Conservation (phyloP, 208 protist species). For the Strigomonas galati region DNA sequence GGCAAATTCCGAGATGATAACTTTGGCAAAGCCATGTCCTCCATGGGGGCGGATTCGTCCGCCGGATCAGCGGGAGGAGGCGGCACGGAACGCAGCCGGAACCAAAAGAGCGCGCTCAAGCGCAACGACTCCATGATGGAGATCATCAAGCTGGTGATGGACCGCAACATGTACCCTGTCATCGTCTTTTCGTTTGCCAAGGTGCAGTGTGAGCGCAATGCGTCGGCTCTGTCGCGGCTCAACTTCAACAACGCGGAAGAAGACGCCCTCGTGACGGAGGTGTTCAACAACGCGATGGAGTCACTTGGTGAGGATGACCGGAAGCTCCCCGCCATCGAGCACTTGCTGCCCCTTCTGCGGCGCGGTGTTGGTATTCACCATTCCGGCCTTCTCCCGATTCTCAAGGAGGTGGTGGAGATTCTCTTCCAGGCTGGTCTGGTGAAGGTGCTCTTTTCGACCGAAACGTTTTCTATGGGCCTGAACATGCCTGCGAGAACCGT, state of each 20-base stretch:
- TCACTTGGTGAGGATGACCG: constrained; percentile 93
- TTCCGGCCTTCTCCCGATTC: constrained; percentile 98
- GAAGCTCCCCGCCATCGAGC: constrained; percentile 90
- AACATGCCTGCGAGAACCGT: constrained; percentile 99
- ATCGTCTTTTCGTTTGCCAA: constrained; percentile 99
- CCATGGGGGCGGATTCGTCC: constrained; percentile 47
- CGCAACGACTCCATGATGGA: constrained; percentile 80
- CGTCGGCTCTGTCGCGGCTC: constrained; percentile 90
- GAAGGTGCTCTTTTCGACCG: constrained; percentile 99
- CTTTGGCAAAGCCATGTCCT: constrained; percentile 94
- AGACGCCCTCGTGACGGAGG: constrained; percentile 90
- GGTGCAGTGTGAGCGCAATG: constrained; percentile 96
- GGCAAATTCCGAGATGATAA: constrained; percentile 95
- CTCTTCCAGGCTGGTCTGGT: constrained; percentile 99
- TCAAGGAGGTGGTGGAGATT: constrained; percentile 99
- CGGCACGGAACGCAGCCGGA: constrained; percentile 11
- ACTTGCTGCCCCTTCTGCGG: constrained; percentile 95
- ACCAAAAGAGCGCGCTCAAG: constrained; percentile 16
- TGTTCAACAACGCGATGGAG: constrained; percentile 96
- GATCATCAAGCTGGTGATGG: constrained; percentile 98
- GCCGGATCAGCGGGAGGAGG: constrained; percentile 19
- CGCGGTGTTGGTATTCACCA: constrained; percentile 99
- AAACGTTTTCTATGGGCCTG: constrained; percentile 99
- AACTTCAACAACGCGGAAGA: constrained; percentile 96
- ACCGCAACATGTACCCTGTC: constrained; percentile 95